Conservation (phyloP, 331 rosid genomes). For the Dryas integrifolia region DNA sequence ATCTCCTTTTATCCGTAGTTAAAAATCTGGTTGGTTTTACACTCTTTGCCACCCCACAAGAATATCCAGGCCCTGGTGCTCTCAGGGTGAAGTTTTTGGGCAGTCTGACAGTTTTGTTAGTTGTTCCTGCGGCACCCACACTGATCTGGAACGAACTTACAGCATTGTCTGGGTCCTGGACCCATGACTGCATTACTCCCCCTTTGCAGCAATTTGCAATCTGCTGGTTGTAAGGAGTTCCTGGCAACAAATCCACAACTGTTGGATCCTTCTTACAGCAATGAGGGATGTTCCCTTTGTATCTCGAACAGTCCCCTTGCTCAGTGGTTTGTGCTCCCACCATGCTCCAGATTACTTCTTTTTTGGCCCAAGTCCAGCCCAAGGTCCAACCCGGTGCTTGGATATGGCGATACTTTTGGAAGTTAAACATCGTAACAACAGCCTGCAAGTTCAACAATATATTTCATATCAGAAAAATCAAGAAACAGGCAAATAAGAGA, state of each 20-base stretch:
- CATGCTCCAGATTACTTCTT: slow-evolving; percentile 93
- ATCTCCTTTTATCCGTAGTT: slow-evolving; percentile 73
- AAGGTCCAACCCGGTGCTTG: slow-evolving; percentile 88
- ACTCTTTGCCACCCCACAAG: slow-evolving; percentile 88
- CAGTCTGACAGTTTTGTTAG: slow-evolving; percentile 76
- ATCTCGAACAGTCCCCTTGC: slow-evolving; percentile 93
- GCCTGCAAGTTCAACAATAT: slow-evolving; percentile 56
- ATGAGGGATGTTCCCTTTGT: slow-evolving; percentile 77
- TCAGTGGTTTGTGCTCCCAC: slow-evolving; percentile 86
- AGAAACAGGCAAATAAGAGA: slow-evolving; percentile 5
- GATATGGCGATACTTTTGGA: slow-evolving; percentile 93
- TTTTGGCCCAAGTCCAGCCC: slow-evolving; percentile 95
- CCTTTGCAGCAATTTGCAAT: slow-evolving; percentile 94
- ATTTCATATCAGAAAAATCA: slow-evolving; percentile 1
- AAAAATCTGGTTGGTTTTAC: slow-evolving; percentile 65
- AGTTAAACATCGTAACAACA: slow-evolving; percentile 80
- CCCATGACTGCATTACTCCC: slow-evolving; percentile 80
- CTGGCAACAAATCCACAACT: slow-evolving; percentile 86
- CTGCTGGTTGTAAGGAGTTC: slow-evolving; percentile 92
- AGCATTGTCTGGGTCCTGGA: slow-evolving; percentile 68
- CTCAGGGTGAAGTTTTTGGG: slow-evolving; percentile 81
- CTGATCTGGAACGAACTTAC: slow-evolving; percentile 82
- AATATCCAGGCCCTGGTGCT: slow-evolving; percentile 95
- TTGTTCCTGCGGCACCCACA: slow-evolving; percentile 88
- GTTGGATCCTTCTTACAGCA: slow-evolving; percentile 84